A percentile compares a stretch with the other conserved stretches of the same genome.
Conservation (phyloP, 225 moss, liverwort and hornwort species). For the Rhytidiadelphus loreus region DNA sequence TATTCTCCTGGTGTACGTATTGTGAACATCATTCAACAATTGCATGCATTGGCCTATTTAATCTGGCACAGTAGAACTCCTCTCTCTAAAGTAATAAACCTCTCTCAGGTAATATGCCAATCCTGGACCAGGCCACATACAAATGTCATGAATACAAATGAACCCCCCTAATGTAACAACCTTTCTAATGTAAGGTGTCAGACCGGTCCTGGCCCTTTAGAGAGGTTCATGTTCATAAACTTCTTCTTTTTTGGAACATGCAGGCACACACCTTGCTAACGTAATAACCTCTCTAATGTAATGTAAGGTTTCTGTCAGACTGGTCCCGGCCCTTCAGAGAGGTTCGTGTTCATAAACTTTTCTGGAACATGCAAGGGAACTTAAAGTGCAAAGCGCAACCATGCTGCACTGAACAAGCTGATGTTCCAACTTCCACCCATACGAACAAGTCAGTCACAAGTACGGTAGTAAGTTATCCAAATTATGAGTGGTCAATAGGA, state of each 20-base stretch:
- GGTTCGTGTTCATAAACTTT: not conserved
- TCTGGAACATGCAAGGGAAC: not conserved
- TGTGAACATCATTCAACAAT: not conserved
- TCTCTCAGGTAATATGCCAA: too few species aligned
- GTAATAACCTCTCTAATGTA: too few species aligned
- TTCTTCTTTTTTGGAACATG: not conserved
- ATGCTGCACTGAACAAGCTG: not conserved
- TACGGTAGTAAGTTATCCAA: not conserved
- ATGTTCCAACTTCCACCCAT: not conserved
- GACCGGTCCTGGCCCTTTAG: too few species aligned
- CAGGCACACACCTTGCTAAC: not conserved
- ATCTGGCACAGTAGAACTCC: not conserved
- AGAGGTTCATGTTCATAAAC: not conserved
- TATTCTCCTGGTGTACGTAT: not conserved
- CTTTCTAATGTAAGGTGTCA: too few species aligned
- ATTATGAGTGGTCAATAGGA: not conserved
- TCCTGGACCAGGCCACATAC: too few species aligned
- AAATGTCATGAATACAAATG: too few species aligned
- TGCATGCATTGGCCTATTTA: not conserved
- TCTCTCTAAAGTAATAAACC: too few species aligned
- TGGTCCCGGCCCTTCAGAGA: too few species aligned
- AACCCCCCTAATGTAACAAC: too few species aligned
- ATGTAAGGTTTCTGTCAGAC: too few species aligned
- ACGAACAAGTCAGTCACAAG: not conserved
- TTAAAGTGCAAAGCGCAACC: not conserved